Evolutionary conservation across 305 asterid species (phyloP), one percentile per base, ranked within the genome.

Genomic region (Striga hermonthica): DNA sequence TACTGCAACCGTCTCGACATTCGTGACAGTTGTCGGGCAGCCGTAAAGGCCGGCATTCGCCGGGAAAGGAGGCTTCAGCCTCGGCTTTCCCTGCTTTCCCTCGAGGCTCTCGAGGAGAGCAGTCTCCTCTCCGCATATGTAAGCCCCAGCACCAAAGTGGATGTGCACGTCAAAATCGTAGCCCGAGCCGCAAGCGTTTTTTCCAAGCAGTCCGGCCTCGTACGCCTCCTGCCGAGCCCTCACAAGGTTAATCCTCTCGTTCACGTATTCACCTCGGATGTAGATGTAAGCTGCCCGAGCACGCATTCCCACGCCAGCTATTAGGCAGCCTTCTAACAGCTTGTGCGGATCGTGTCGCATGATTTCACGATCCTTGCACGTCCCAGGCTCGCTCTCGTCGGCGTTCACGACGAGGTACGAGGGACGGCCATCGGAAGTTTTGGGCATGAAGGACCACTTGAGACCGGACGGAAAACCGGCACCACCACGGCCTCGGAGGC

Each of bases 331-430:
- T 80, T 92, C 98, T n/a, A 92, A 80, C 64, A 92, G 76, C 61
- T 92, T 92, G 78, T 92, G 98, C 28, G 98, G 98, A 80, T 92
- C 98, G 66, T 92, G 98, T 28, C 98, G 91, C 98, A 92, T 92
- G 35, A 92, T 92, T 82, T 92, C 98, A 79, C 98, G 81, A 70
- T 92, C 98, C 76, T 89, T 92, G 72, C 98, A 92, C 0, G 98
- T 92, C 62, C 98, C 98, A 45, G 98, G 98, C 82, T 92, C 98
- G 82, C 97, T 89, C 79, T 89, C 98, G 77, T 92, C 98, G 37
- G 98, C 98, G 80, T 89, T 92, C 69, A 92, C 97, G 47, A 92
- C 98, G 57, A 92, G 97, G 78, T 92, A 92, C 31, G 96, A 87
- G 63, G 98, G 98, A 28, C 98, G 97, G 37, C 98, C 97, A 80